Evolutionary conservation across 345 rosid species (phyloP).

Genomic region (Eucalyptus cloeziana): DNA sequence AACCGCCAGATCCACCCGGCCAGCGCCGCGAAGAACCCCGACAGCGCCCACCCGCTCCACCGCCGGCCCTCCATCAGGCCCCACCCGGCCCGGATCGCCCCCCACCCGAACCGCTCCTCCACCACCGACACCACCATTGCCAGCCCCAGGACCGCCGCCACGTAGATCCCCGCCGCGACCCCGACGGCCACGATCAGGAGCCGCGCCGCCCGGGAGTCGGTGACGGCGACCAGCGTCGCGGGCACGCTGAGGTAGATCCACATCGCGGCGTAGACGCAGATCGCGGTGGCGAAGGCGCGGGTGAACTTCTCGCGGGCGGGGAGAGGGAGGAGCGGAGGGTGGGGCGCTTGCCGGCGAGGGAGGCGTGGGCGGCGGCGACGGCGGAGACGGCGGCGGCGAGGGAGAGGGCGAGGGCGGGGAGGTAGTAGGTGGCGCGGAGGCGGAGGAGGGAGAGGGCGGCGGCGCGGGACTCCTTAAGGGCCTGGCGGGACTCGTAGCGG

Average conservation of each 20-base stretch:
- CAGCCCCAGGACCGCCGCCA: constrained; percentile 49
- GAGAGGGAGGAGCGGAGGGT: constrained; percentile 6
- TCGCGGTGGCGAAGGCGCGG: constrained; percentile 25
- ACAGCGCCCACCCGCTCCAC: constrained; percentile 36
- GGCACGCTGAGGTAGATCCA: constrained; percentile 22
- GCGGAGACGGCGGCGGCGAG: constrained; percentile 24
- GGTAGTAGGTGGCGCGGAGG: constrained; percentile 22
- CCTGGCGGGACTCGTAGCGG: constrained; percentile 51
- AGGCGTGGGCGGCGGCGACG: constrained; percentile 17
- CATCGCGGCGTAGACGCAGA: constrained; percentile 29
- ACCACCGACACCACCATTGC: constrained; percentile 48
- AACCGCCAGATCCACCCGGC: constrained; percentile 39
- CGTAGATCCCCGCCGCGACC: constrained; percentile 28
- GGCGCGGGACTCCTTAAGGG: constrained; percentile 54
- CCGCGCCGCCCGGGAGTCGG: constrained; percentile 2
- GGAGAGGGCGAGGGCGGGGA: constrained; percentile 49
- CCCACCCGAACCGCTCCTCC: constrained; percentile 53
- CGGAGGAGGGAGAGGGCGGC: constrained; percentile 43
- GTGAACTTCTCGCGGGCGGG: constrained; percentile 26
- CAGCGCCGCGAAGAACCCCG: constrained; percentile 22
- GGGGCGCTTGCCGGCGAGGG: constrained; percentile 30
- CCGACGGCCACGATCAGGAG: constrained; percentile 12
- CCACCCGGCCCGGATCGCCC: constrained; percentile 39
- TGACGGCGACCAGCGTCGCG: constrained; percentile 4
- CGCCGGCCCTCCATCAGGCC: constrained; percentile 46